These are phyloP conservation scores for Asterionellopsis glacialis DNA, from an alignment of 108 stramenopile genomes.

Conservation along the genomic window DNA sequence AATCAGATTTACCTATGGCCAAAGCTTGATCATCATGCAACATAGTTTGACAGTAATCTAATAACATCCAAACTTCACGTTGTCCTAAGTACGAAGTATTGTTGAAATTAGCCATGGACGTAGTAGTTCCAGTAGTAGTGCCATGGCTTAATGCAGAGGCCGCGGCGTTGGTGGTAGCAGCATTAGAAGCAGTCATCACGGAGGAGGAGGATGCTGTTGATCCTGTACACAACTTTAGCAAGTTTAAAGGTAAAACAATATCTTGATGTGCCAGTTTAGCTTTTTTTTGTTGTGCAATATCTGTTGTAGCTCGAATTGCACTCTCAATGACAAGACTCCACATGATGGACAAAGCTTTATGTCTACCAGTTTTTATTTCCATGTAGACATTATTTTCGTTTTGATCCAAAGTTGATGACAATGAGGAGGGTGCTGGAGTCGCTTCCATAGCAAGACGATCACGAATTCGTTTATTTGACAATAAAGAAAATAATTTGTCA, in stretches of 20 bases:
- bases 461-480: constrained; percentile 23
- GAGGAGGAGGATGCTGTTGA: constrained; percentile 15
- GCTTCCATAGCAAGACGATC: constrained; percentile 18
- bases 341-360: constrained; percentile 13
- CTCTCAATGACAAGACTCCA: constrained; percentile 18
- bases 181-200: no score
- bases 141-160: no score
- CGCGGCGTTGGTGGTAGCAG: no score
- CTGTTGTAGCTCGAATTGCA: constrained; percentile 7
- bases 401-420: constrained; percentile 10
- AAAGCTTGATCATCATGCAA: constrained; percentile 43
- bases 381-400: no score
- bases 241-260: constrained; percentile 18
- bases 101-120: no score
- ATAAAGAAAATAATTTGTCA: constrained; percentile 2
- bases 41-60: constrained; percentile 50
- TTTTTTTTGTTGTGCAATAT: constrained; percentile 7
- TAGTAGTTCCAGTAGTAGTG: no score
- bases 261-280: constrained; percentile 18
- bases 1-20: constrained; percentile 31
- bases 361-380: constrained; percentile 8
- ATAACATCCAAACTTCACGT: constrained; percentile 3
- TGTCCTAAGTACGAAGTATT: no score
- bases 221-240: constrained; percentile 17
- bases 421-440: constrained; percentile 9